phyloP scores from a whole-genome alignment of 2,329 filamentous ascomycete species.

The Aspergillus neoniger region DNA sequence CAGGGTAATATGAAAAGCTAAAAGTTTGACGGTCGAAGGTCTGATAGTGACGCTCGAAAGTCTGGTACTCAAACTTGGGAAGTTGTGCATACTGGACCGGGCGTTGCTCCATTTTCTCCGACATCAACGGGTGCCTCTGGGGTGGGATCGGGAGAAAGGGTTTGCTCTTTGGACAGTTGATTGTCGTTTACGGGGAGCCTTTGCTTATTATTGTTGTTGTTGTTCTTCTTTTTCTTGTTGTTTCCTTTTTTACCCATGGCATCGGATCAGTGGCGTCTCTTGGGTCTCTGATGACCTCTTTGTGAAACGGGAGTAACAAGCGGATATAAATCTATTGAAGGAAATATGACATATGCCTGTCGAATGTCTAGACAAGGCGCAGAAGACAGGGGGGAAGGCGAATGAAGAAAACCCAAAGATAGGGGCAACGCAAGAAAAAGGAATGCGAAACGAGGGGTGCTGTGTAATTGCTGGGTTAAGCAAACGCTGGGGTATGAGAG shows the following conservation, averaged over 20 bases:
- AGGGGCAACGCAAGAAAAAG: constrained; percentile 24
- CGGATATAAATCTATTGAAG: constrained; percentile 27
- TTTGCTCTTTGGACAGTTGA: constrained; percentile 26
- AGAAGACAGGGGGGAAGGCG: constrained; percentile 18
- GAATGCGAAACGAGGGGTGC: constrained; percentile 24
- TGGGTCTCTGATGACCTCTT: constrained; percentile 12
- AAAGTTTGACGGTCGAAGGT: constrained; percentile 45
- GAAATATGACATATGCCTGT: constrained; percentile 29
- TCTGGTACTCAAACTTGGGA: constrained; percentile 47
- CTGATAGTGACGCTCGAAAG: constrained; percentile 46
- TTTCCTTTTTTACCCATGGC: constrained; percentile 39
- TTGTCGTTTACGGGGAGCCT: constrained; percentile 31
- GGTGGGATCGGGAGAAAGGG: constrained; percentile 25
- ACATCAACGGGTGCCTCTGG: constrained; percentile 33
- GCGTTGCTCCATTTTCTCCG: constrained; percentile 37
- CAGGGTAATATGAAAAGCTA: constrained; percentile 40
- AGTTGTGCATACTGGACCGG: constrained; percentile 47
- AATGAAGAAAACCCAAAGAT: constrained; percentile 19
- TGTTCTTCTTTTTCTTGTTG: constrained; percentile 41
- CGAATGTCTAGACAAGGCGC: constrained; percentile 28
- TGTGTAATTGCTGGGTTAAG: constrained; percentile 28
- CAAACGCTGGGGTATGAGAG: constrained; percentile 32
- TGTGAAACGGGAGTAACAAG: constrained; percentile 10
- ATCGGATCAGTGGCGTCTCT: constrained; percentile 33
- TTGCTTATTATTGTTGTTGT: constrained; percentile 31